These are phyloP conservation scores for Phoma herbarum DNA, from an alignment of 2,329 filamentous ascomycete species.

Conservation along the genomic window DNA sequence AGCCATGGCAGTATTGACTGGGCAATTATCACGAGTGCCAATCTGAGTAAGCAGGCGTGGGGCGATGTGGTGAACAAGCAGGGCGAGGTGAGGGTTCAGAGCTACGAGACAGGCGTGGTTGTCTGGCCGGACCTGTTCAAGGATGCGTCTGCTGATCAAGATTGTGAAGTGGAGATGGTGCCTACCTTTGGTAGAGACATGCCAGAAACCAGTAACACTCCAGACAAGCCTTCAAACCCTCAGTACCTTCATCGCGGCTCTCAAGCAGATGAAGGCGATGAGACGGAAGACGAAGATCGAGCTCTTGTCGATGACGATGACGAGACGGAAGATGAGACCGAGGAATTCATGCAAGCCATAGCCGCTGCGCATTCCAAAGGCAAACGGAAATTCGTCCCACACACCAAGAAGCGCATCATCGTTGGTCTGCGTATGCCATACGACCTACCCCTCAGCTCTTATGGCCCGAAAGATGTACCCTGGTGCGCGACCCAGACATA, in stretches of 20 bases:
- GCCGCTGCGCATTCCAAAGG: not conserved
- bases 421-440: slow-evolving; percentile 86
- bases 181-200: slow-evolving; percentile 71
- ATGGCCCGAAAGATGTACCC: slow-evolving; percentile 70
- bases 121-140: slow-evolving; percentile 74
- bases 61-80: slow-evolving; percentile 68
- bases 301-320: not conserved
- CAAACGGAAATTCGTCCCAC: not conserved
- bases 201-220: slow-evolving; percentile 46
- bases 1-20: slow-evolving; percentile 71
- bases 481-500: slow-evolving; percentile 77
- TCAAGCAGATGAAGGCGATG: slow-evolving; percentile 21
- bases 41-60: slow-evolving; percentile 90
- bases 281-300: slow-evolving; percentile 4
- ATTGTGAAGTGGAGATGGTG: slow-evolving; percentile 63
- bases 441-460: slow-evolving; percentile 74
- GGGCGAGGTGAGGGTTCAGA: slow-evolving; percentile 74
- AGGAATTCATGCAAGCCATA: not conserved
- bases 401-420: slow-evolving; percentile 38
- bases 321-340: slow-evolving; percentile 4
- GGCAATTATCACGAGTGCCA: slow-evolving; percentile 91
- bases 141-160: slow-evolving; percentile 18
- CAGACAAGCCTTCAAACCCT: no score
- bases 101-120: slow-evolving; percentile 84
- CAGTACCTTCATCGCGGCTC: slow-evolving; percentile 9